phyloP scores from a whole-genome alignment of 2,329 filamentous ascomycete genomes.

The Onygenales sp. region DNA sequence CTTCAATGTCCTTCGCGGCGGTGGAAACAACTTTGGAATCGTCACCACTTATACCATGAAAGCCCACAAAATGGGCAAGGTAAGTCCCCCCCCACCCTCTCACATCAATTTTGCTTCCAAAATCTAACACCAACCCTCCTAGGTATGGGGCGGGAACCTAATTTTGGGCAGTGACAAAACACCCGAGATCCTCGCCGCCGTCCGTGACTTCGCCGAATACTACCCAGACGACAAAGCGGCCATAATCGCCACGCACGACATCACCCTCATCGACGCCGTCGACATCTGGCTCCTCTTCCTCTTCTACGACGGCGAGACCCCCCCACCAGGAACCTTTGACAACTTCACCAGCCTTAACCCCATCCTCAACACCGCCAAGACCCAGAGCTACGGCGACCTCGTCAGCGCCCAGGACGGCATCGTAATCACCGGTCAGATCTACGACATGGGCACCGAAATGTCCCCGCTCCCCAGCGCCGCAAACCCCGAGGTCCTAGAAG shows the following conservation, averaged over 20 bases:
- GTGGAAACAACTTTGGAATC: constrained; percentile 36
- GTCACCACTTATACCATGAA: constrained; percentile 31
- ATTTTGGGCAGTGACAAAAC: constrained; percentile 30
- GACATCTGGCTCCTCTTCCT: constrained; percentile 52
- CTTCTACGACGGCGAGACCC: constrained; percentile 51
- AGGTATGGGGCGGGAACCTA: constrained; percentile 41
- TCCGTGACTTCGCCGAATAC: constrained; percentile 32
- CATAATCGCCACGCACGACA: constrained; percentile 48
- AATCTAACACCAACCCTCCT: constrained; percentile 5
- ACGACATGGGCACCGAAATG: constrained; percentile 31
- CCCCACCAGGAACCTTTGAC: constrained; percentile 45
- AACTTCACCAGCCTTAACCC: constrained; percentile 44
- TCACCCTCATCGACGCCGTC: constrained; percentile 26
- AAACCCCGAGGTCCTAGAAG: constrained; percentile 21
- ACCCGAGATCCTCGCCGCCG: constrained; percentile 21
- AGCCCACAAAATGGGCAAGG: constrained; percentile 23
- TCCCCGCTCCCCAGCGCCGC: constrained; percentile 25
- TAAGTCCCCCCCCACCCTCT: constrained; percentile 6
- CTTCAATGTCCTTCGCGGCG: constrained; percentile 33
- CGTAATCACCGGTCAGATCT: constrained; percentile 29
- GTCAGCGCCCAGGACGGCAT: constrained; percentile 36
- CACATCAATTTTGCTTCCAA: neutral
- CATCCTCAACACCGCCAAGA: constrained; percentile 36
- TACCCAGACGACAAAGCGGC: constrained; percentile 51
- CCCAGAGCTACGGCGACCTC: constrained; percentile 40